phyloP scores from a whole-genome alignment of 805 yeast species.

The Alloascoidea hylecoeti region DNA sequence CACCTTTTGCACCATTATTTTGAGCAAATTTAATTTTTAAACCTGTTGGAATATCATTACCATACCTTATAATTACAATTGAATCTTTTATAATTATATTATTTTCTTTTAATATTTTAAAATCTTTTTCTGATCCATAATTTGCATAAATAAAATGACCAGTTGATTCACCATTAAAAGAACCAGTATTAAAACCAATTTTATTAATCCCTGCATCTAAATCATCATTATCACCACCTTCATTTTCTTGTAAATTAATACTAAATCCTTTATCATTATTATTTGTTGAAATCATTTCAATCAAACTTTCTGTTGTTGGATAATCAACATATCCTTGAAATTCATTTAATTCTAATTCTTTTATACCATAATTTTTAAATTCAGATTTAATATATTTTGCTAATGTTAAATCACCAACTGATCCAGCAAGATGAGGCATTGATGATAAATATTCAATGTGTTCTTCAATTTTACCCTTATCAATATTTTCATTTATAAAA shows the following conservation, averaged over 20 bases:
- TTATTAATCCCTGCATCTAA: slow-evolving; percentile 7
- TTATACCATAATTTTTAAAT: slow-evolving; percentile 43
- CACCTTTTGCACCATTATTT: slow-evolving; percentile 42
- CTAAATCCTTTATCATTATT: slow-evolving; percentile 13
- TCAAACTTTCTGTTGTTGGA: slow-evolving; percentile 27
- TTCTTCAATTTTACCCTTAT: slow-evolving; percentile 42
- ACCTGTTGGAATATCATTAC: slow-evolving; percentile 31
- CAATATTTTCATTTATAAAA: slow-evolving; percentile 36
- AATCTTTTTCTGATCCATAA: slow-evolving; percentile 49
- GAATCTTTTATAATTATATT: slow-evolving; percentile 28
- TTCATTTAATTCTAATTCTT: slow-evolving; percentile 31
- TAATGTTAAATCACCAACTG: slow-evolving; percentile 69
- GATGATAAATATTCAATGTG: slow-evolving; percentile 60
- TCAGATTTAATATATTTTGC: slow-evolving; percentile 50
- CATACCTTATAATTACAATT: slow-evolving; percentile 50
- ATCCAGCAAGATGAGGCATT: slow-evolving; percentile 81
- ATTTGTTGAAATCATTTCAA: slow-evolving; percentile 14
- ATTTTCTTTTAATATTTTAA: slow-evolving; percentile 21
- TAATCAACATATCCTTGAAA: slow-evolving; percentile 49
- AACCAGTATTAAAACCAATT: slow-evolving; percentile 55
- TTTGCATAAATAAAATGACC: slow-evolving; percentile 50
- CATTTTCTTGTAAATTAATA: slow-evolving; percentile 24
- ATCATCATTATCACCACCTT: slow-evolving; percentile 13
- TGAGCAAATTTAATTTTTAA: slow-evolving; percentile 43
- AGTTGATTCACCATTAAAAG: slow-evolving; percentile 39